These are phyloP conservation scores for Scheffersomyces insectosa DNA, from an alignment of 1,139 yeast species.

Conservation along the genomic window DNA sequence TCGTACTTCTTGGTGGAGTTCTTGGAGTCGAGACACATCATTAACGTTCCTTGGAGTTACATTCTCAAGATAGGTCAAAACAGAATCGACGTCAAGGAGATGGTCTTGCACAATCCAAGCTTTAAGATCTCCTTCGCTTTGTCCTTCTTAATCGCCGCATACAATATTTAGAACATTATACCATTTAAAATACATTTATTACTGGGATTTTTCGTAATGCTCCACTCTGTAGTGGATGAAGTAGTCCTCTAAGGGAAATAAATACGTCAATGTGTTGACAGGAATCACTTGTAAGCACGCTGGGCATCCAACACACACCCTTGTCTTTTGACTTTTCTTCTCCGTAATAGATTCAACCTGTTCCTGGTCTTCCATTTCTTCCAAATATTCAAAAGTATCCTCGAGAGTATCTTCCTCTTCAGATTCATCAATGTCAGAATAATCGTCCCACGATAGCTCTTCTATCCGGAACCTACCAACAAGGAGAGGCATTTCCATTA, in stretches of 20 bases:
- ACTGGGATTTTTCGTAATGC: background rate
- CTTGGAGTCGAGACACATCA: constrained; percentile 58
- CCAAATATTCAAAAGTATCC: no score
- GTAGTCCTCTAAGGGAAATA: background rate
- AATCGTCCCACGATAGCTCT: no score
- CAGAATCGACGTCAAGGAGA: constrained; percentile 48
- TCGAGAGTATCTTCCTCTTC: no score
- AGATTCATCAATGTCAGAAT: no score
- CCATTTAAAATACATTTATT: background rate
- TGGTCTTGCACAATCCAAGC: constrained; percentile 62
- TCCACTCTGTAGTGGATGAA: background rate
- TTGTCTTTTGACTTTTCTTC: no score
- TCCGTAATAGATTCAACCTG: no score
- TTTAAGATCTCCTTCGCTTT: constrained; percentile 62
- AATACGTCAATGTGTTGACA: background rate
- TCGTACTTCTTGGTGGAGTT: constrained; percentile 57
- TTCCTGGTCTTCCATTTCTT: no score
- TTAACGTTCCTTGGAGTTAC: constrained; percentile 51
- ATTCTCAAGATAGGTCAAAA: constrained; percentile 47
- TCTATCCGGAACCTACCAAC: no score
- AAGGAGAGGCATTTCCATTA: no score
- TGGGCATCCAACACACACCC: background rate
- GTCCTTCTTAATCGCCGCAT: constrained; percentile 66
- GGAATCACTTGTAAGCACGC: background rate
- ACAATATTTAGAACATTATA: constrained; percentile 37